These are phyloP conservation scores for Colletotrichum eremochloae DNA, from an alignment of 2,329 filamentous ascomycete genomes.

Conservation along the genomic window DNA sequence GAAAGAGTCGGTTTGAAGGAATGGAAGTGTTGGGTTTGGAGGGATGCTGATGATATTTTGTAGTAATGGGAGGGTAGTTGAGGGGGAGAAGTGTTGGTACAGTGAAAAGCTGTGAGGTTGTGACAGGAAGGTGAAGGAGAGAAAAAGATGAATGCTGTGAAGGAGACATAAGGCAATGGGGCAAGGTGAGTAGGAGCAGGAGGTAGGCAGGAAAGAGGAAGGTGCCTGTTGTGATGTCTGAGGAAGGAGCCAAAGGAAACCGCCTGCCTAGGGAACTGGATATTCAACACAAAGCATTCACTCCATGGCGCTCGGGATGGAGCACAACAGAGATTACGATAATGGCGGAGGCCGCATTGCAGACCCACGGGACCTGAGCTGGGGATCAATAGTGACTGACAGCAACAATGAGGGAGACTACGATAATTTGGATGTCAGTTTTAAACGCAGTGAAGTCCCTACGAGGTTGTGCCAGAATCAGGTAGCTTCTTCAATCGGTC, in stretches of 20 bases:
- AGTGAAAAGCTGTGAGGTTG: neutral
- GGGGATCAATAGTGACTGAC: no score
- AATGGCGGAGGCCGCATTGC: neutral
- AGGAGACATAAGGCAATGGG: neutral
- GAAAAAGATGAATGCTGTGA: neutral
- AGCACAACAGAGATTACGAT: neutral
- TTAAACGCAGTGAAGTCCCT: neutral
- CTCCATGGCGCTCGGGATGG: no score
- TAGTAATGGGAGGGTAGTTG: neutral
- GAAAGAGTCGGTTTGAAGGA: neutral
- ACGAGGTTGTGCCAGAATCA: neutral
- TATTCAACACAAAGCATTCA: neutral
- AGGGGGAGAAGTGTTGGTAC: neutral
- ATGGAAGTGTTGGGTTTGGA: neutral
- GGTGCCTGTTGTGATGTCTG: neutral
- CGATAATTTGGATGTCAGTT: no score
- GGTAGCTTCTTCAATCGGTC: neutral
- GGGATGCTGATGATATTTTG: slow-evolving; percentile 10
- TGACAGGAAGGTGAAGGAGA: neutral
- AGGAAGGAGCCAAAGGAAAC: neutral
- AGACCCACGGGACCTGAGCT: neutral
- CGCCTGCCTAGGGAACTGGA: neutral
- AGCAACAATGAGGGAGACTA: neutral
- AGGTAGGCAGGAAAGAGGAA: neutral
- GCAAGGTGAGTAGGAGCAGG: neutral